Base-by-base conservation (phyloP, 2,329 filamentous ascomycete genomes). In the Fusarium redolens region DNA sequence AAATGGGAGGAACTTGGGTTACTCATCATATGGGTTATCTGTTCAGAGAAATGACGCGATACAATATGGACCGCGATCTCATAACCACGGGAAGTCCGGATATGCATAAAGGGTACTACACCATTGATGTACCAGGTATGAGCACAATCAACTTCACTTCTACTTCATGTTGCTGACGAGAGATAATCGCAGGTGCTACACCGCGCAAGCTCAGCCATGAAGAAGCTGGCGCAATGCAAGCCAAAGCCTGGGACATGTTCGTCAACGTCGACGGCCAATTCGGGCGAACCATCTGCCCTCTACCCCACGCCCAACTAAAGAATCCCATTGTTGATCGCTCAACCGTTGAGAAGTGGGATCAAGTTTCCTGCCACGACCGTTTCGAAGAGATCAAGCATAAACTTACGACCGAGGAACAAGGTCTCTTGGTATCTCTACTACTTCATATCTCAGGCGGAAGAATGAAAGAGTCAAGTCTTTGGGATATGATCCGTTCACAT, bases 131-230 rank as follows among this genome's bases (percentile, higher is more conserved):
- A 20, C 48, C 31, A 35, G 48, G 48, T 25, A 51, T 2, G 0
- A 11, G 1, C 17, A 10, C 0, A 4, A 10, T 0, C 0, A 1
- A 14, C 2, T 3, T 11, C 15, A 11, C 0, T 14, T 20, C 1
- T 1, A 0, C 4, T 25, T 3, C 12, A 14, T 25, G 0, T 35
- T 10, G 0, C 31, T 51, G 12, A 51, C 8, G 1, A 1, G 7
- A 1, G 5, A 7, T 4, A 0, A 2, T 1, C 4, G 2, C 0
- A 51, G 47, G 30, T 3, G n/a, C 48, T 3, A 14, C 48, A 3
- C 31, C 48, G 0, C 48, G 31, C 12, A 51, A 35, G n/a, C 48
- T 51, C n/a, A 25, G 8, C 17, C 48, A 51, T 4, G 31, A 51
- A 14, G 48, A 35, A 51, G 48, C 48, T 3, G 48, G 48, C 5